Conservation (phyloP, 2,329 filamentous ascomycete species). For the Ceratocystis diversiconidia region DNA sequence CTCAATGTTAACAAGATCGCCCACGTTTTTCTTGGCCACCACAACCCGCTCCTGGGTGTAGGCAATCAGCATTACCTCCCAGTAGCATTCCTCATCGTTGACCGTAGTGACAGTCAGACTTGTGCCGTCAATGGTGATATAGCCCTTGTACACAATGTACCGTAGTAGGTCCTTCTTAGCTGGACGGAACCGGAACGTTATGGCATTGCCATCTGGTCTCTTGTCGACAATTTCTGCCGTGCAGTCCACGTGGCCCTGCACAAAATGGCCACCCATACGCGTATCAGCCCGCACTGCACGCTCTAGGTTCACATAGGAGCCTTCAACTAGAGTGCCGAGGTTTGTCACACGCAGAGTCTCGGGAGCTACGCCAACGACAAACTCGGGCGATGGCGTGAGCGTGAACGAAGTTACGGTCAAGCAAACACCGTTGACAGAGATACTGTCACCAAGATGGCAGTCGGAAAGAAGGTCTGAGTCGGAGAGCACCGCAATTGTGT, state of each 20-base stretch:
- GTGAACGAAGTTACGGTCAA: constrained; percentile 62
- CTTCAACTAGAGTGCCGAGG: constrained; percentile 56
- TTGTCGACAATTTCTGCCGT: constrained; percentile 60
- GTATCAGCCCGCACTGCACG: constrained; percentile 80
- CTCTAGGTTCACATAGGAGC: constrained; percentile 76
- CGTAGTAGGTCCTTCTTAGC: constrained; percentile 53
- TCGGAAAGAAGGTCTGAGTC: constrained; percentile 65
- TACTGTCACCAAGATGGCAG: constrained; percentile 79
- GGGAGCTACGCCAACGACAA: constrained; percentile 88
- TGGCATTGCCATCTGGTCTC: constrained; percentile 72
- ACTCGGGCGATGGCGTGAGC: constrained; percentile 32
- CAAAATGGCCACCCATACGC: constrained; percentile 95
- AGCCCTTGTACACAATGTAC: constrained; percentile 94
- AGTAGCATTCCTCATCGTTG: constrained; percentile 64
- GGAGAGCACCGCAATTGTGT: constrained; percentile 63
- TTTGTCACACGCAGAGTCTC: constrained; percentile 94
- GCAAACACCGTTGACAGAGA: constrained; percentile 89
- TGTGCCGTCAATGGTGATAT: constrained; percentile 83
- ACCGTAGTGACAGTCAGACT: constrained; percentile 86
- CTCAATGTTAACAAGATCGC: constrained; percentile 80
- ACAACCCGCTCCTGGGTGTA: constrained; percentile 93
- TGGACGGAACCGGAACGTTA: constrained; percentile 73
- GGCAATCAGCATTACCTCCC: constrained; percentile 93
- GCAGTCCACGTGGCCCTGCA: constrained; percentile 94
- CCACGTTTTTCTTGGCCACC: constrained; percentile 60